These are phyloP conservation scores for Pleurotus tuoliensis DNA, from an alignment of 768 basidiomycete species.

Conservation along the genomic window DNA sequence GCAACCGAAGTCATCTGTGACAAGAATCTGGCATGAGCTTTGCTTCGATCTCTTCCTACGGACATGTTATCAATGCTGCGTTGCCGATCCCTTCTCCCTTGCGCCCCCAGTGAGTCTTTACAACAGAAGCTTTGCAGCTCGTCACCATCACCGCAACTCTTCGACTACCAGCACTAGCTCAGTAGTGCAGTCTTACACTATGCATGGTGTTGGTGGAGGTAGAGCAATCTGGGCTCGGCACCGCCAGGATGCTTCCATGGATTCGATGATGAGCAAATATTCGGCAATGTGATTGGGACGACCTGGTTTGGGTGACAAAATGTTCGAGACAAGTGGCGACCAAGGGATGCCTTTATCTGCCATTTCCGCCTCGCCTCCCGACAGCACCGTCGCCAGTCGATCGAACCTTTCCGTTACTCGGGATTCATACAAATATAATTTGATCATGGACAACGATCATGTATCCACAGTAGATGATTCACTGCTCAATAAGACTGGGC, in stretches of 20 bases:
- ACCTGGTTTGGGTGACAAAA: constrained; percentile 82
- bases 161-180: constrained; percentile 59
- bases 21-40: constrained; percentile 69
- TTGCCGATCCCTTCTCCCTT: constrained; percentile 65
- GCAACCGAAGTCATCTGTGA: constrained; percentile 36
- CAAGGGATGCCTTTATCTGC: constrained; percentile 52
- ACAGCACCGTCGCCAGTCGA: constrained; percentile 28
- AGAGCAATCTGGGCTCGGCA: constrained; percentile 61
- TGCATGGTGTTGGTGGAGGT: constrained; percentile 48
- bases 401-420: constrained; percentile 25
- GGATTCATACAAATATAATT: constrained; percentile 47
- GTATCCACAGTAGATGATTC: constrained; percentile 45
- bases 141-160: constrained; percentile 46
- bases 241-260: constrained; percentile 51
- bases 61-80: constrained; percentile 56
- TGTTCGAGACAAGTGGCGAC: constrained; percentile 64
- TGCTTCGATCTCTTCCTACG: constrained; percentile 78
- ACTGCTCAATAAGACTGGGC: constrained; percentile 59
- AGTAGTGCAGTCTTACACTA: constrained; percentile 50
- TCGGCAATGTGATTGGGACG: constrained; percentile 53
- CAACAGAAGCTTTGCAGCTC: constrained; percentile 54
- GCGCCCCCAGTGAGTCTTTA: constrained; percentile 70
- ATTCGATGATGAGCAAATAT: constrained; percentile 65
- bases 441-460: constrained; percentile 55
- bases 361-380: constrained; percentile 64